These are phyloP conservation scores for Drechslerella stenobrocha DNA, from an alignment of 2,329 filamentous ascomycete species.

Conservation along the genomic window DNA sequence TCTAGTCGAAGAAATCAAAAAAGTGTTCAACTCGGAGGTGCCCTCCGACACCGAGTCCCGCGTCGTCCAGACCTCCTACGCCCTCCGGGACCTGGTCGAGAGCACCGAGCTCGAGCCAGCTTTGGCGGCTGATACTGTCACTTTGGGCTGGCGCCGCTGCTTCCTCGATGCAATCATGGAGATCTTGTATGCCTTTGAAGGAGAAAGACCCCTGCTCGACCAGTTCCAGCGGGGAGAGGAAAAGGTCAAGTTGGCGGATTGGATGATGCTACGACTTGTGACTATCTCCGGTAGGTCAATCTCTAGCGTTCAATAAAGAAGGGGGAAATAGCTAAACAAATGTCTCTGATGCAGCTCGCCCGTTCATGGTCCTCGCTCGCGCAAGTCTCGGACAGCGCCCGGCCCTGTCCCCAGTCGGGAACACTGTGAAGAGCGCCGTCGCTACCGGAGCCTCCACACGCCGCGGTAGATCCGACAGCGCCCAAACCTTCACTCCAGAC, in stretches of 20 bases:
- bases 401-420: constrained; percentile 49
- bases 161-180: constrained; percentile 51
- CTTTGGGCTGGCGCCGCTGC: constrained; percentile 47
- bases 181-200: constrained; percentile 50
- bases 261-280: constrained; percentile 52
- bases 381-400: constrained; percentile 51
- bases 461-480: constrained; percentile 39
- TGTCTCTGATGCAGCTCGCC: constrained; percentile 43
- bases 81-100: constrained; percentile 49
- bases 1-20: constrained; percentile 32
- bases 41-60: constrained; percentile 30
- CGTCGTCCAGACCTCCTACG: constrained; percentile 49
- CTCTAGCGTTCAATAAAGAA: background rate
- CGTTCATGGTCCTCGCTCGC: constrained; percentile 52
- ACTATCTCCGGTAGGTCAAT: constrained; percentile 51
- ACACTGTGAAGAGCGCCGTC: constrained; percentile 39
- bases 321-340: constrained; percentile 17
- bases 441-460: constrained; percentile 8
- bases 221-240: constrained; percentile 36
- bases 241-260: constrained; percentile 49
- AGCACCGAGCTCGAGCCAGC: constrained; percentile 36
- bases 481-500: constrained; percentile 36
- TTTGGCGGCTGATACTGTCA: constrained; percentile 7
- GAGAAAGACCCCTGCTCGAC: constrained; percentile 51
- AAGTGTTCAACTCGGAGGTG: constrained; percentile 42